Percentiles rank a stretch among this genome's conserved stretches.
Evolutionary conservation across 495 filamentous ascomycete genomes (phyloP).

Genomic region (Hypoxylon intermedium): DNA sequence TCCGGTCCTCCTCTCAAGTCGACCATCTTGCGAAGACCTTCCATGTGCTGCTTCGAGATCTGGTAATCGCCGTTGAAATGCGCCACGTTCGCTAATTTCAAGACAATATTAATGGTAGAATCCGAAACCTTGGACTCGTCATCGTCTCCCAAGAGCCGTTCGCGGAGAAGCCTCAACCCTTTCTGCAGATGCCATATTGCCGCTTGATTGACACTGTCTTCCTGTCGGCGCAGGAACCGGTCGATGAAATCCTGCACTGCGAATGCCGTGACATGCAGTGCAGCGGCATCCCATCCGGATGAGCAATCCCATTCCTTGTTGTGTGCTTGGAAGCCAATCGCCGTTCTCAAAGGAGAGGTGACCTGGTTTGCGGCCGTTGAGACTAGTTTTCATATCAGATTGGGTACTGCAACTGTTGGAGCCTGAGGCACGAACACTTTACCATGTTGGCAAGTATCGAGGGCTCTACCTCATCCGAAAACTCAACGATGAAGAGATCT

Average conservation of each 20-base stretch:
- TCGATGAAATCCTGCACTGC: neutral
- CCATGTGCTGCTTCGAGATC: constrained; percentile 43
- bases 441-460: neutral
- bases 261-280: neutral
- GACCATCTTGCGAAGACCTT: constrained; percentile 47
- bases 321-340: neutral
- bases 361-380: neutral
- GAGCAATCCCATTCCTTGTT: neutral
- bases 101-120: constrained; percentile 45
- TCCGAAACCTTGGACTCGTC: constrained; percentile 38
- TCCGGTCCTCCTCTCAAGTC: constrained; percentile 45
- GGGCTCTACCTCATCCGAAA: neutral
- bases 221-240: neutral
- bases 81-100: constrained; percentile 42
- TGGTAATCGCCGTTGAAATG: constrained; percentile 36
- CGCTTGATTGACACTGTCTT: neutral
- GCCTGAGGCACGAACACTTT: neutral
- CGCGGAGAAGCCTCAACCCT: constrained; percentile 36
- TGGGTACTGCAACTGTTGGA: neutral
- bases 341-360: neutral
- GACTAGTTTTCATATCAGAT: neutral
- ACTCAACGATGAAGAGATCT: neutral
- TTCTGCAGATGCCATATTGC: neutral
- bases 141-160: constrained; percentile 31
- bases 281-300: neutral